Percentiles rank a stretch among this genome's conserved stretches.
These are phyloP conservation scores for Cryptococcus sp. DNA, from an alignment of 1,284 basidiomycete species.

Conservation along the genomic window DNA sequence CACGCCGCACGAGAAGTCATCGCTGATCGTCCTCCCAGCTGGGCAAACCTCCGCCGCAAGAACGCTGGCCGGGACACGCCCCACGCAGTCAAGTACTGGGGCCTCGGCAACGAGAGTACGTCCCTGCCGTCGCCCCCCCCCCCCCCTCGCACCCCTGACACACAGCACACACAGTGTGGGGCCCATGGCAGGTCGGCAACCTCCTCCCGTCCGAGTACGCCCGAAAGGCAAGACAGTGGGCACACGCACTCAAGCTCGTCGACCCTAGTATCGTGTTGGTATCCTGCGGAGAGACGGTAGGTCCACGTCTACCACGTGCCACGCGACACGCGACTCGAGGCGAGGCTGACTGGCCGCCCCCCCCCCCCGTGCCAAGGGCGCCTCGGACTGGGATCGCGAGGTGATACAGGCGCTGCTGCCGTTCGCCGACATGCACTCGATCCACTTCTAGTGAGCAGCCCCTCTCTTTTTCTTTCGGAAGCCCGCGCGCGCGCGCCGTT, in stretches of 20 bases:
- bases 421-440: slow-evolving; percentile 48
- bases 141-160: no score
- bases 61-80: slow-evolving; percentile 61
- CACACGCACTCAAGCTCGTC: slow-evolving; percentile 60
- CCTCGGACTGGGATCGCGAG: slow-evolving; percentile 50
- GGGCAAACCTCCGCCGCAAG: slow-evolving; percentile 59
- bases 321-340: no score
- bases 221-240: slow-evolving; percentile 61
- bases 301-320: background rate
- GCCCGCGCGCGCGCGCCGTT: background rate
- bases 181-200: slow-evolving; percentile 66
- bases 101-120: slow-evolving; percentile 51
- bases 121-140: no score
- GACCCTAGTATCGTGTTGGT: slow-evolving; percentile 61
- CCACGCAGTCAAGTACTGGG: slow-evolving; percentile 56
- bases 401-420: slow-evolving; percentile 43
- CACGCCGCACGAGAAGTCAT: background rate
- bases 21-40: slow-evolving; percentile 51
- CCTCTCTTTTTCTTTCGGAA: background rate
- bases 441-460: slow-evolving; percentile 43
- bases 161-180: slow-evolving; percentile 60
- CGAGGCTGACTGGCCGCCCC: no score
- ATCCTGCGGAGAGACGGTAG: slow-evolving; percentile 59
- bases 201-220: slow-evolving; percentile 60
- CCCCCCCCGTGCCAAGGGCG: slow-evolving; percentile 23